Conservation (phyloP, 768 basidiomycete genomes). For the Tremella yokohamensis region DNA sequence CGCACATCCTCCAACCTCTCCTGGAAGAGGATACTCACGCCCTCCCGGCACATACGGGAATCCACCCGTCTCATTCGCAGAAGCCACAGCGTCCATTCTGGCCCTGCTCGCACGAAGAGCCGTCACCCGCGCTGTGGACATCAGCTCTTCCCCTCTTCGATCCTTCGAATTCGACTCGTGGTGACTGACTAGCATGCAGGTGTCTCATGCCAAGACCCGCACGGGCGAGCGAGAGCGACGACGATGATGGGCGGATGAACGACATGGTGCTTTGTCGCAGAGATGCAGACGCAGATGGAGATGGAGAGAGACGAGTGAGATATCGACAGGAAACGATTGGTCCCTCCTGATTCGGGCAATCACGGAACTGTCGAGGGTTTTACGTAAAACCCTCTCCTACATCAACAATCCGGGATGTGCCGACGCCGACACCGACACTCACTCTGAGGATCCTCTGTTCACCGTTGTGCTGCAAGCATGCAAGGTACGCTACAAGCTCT, state of each 20-base stretch:
- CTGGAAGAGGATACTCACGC: slow-evolving; percentile 42
- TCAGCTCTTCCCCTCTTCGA: background rate
- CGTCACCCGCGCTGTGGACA: slow-evolving; percentile 29
- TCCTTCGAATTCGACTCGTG: background rate
- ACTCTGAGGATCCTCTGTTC: too few relatives aligned
- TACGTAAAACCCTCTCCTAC: too few relatives aligned
- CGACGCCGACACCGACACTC: too few relatives aligned
- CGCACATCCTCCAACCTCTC: background rate
- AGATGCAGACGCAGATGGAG: background rate
- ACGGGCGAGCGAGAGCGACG: background rate
- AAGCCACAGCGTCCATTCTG: slow-evolving; percentile 28
- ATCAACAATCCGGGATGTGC: too few relatives aligned
- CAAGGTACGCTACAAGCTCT: background rate
- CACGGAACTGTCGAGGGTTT: too few relatives aligned
- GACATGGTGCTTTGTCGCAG: slow-evolving; percentile 5
- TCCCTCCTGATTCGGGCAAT: too few relatives aligned
- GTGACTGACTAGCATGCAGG: slow-evolving; percentile 10
- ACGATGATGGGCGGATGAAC: slow-evolving; percentile 1
- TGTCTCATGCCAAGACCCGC: slow-evolving; percentile 2
- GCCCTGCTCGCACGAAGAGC: slow-evolving; percentile 26
- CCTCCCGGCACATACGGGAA: slow-evolving; percentile 52
- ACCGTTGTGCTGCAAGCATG: too few relatives aligned
- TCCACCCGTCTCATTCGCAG: slow-evolving; percentile 47
- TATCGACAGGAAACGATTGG: background rate
- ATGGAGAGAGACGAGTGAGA: background rate